These are phyloP conservation scores for Yamadazyma blattariae DNA, from an alignment of 1,139 yeast species.

Conservation along the genomic window DNA sequence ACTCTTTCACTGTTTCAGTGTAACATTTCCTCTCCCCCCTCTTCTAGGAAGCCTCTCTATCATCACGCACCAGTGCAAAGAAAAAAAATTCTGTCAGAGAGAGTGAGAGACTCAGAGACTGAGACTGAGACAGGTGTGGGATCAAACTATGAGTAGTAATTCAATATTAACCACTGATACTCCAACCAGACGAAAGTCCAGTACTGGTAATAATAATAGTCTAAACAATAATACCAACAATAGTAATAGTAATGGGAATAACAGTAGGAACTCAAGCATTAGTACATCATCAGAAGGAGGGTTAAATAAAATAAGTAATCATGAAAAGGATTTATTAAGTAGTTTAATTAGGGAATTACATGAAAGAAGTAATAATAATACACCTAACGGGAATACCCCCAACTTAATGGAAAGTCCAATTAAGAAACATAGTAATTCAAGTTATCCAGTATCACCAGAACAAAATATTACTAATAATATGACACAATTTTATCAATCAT, in stretches of 20 bases:
- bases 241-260: too few relatives aligned
- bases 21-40: too few relatives aligned
- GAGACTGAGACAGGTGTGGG: too few relatives aligned
- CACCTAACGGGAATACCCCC: too few relatives aligned
- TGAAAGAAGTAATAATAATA: slow-evolving; percentile 7
- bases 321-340: slow-evolving; percentile 5
- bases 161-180: not conserved
- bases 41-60: not conserved
- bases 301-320: too few relatives aligned
- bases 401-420: slow-evolving; percentile 6
- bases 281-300: too few relatives aligned
- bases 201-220: not conserved
- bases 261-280: too few relatives aligned
- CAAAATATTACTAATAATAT: not conserved
- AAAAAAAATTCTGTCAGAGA: too few relatives aligned
- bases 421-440: slow-evolving; percentile 1
- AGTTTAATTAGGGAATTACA: slow-evolving; percentile 5
- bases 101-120: too few relatives aligned
- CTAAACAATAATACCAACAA: too few relatives aligned
- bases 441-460: slow-evolving; percentile 3
- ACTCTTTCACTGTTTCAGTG: too few relatives aligned
- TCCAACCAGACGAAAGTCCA: slow-evolving; percentile 1
- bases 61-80: not conserved
- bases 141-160: not conserved
- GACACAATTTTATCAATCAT: slow-evolving; percentile 1